A percentile compares a stretch with the other conserved stretches of the same genome.
These are phyloP conservation scores for Trichoderma asperellum DNA, from an alignment of 2,329 filamentous ascomycete genomes.

Conservation along the genomic window DNA sequence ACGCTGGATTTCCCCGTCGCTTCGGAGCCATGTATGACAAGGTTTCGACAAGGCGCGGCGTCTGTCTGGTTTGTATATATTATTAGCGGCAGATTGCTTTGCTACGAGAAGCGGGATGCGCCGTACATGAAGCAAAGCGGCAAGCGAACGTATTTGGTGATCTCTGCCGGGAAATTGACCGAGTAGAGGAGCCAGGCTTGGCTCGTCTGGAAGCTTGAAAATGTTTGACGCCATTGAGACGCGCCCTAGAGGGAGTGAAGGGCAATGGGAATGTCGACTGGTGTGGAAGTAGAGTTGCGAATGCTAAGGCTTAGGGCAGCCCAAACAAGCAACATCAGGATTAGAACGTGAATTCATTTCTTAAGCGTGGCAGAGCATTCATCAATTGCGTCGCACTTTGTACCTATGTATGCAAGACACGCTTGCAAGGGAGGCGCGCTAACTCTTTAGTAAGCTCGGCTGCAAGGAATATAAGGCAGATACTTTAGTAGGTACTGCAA, in stretches of 20 bases:
- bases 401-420: neutral
- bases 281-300: neutral
- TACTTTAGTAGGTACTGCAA: neutral
- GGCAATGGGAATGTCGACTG: neutral
- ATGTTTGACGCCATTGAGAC: constrained; percentile 33
- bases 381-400: neutral
- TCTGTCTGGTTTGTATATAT: constrained; percentile 51
- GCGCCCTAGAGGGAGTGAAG: neutral
- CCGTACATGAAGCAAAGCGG: constrained; percentile 57
- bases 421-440: neutral
- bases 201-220: constrained; percentile 59
- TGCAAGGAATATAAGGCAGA: neutral
- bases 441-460: neutral
- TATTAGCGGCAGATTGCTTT: neutral
- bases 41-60: constrained; percentile 70
- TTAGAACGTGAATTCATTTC: neutral
- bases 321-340: neutral
- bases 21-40: constrained; percentile 83
- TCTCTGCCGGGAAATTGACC: constrained; percentile 61
- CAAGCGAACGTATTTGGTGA: constrained; percentile 61
- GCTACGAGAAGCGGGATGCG: neutral
- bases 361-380: neutral
- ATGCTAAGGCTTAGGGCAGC: neutral
- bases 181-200: constrained; percentile 50
- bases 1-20: constrained; percentile 85